Conservation (phyloP, 106 monocot species). For the Dendrobium catenatum region DNA sequence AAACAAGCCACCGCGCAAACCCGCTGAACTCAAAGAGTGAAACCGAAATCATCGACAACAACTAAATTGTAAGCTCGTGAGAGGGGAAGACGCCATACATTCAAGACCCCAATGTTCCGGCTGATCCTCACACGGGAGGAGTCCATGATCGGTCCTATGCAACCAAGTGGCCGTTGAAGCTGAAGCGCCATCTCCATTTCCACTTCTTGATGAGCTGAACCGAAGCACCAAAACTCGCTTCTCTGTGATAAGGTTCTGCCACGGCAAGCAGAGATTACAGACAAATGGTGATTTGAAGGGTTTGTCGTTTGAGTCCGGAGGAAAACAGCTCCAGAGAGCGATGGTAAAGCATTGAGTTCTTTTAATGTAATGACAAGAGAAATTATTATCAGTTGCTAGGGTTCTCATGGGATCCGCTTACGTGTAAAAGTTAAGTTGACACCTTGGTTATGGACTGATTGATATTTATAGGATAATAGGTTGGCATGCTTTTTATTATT, state of each 20-base stretch:
- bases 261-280: background rate
- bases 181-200: conserved; percentile 37
- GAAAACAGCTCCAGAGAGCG: background rate
- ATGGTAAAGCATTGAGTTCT: background rate
- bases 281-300: background rate
- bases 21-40: conserved; percentile 1
- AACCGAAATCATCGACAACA: background rate
- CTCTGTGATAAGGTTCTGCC: background rate
- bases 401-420: too few relatives aligned
- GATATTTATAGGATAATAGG: too few relatives aligned
- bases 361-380: background rate
- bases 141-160: background rate
- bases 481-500: too few relatives aligned
- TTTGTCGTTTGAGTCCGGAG: background rate
- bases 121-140: conserved; percentile 10
- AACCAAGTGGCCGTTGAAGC: conserved; percentile 19
- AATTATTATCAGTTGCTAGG: too few relatives aligned
- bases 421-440: too few relatives aligned
- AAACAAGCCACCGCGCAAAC: background rate
- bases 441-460: too few relatives aligned
- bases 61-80: background rate
- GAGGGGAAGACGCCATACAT: conserved; percentile 11
- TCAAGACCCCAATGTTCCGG: conserved; percentile 7
- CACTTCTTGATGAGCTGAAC: background rate
- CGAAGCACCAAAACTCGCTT: background rate